Conservation (phyloP, 352 stramenopile genomes). For the Globisporangium solare region DNA sequence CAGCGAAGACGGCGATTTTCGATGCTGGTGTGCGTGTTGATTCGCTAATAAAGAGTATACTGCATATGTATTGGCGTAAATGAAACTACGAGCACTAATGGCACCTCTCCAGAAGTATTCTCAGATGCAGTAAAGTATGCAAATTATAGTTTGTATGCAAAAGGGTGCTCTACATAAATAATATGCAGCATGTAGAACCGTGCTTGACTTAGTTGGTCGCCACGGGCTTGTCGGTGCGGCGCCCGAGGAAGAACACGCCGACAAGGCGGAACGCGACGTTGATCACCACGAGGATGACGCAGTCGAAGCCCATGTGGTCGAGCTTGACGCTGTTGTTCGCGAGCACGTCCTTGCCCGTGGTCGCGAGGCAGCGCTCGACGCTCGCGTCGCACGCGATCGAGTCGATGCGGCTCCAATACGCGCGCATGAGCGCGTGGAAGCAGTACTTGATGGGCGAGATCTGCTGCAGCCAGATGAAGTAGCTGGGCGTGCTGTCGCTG, state of each 20-base stretch:
- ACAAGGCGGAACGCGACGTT: conserved; percentile 29
- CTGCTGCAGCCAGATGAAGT: conserved; percentile 33
- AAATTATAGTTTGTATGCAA: no score
- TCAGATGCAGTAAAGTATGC: neutral
- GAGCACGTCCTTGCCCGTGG: conserved; percentile 25
- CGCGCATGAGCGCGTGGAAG: conserved; percentile 32
- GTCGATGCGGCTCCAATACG: conserved; percentile 23
- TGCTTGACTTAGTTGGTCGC: neutral
- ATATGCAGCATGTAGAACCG: no score
- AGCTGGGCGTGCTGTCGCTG: conserved; percentile 22
- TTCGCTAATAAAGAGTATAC: no score
- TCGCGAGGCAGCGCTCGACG: conserved; percentile 14
- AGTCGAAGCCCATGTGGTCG: conserved; percentile 18
- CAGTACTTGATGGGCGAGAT: conserved; percentile 36
- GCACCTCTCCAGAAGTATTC: neutral
- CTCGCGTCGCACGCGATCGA: conserved; percentile 20
- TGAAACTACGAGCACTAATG: neutral
- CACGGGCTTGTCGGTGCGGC: conserved; percentile 13
- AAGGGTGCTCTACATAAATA: no score
- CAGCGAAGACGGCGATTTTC: no score
- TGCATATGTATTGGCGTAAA: no score
- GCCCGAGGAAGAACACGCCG: conserved; percentile 26
- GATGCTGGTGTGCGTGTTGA: no score
- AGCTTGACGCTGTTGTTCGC: conserved; percentile 19
- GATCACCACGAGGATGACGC: conserved; percentile 21